Evolutionary conservation across 352 stramenopile species (phyloP).

Genomic region (Pythium sp.): DNA sequence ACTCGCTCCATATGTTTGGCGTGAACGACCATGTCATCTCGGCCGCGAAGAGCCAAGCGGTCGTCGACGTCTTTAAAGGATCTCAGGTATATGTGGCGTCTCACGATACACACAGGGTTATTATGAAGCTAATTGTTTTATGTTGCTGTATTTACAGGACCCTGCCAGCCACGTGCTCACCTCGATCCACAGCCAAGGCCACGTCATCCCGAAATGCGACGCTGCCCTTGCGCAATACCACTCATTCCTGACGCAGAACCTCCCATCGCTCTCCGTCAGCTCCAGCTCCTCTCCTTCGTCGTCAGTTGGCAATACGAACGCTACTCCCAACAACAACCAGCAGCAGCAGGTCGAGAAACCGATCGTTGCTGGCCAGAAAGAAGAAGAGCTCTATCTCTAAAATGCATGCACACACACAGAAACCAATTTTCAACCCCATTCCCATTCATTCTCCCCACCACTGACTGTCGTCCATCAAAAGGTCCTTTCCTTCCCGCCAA

Average conservation of each 20-base stretch:
- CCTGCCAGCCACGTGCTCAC: constrained; percentile 38
- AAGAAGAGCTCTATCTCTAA: constrained; percentile 18
- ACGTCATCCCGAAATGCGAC: constrained; percentile 79
- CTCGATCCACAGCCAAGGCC: constrained; percentile 66
- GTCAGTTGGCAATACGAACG: constrained; percentile 11
- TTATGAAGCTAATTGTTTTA: not conserved
- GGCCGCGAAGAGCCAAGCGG: constrained; percentile 59
- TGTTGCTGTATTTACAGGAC: not conserved
- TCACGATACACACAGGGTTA: too few species aligned
- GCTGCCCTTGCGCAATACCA: constrained; percentile 47
- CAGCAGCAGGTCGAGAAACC: constrained; percentile 5
- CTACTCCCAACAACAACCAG: constrained; percentile 10
- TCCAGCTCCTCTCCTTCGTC: not conserved
- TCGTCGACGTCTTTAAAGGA: constrained; percentile 63
- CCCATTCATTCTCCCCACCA: not conserved
- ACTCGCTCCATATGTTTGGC: constrained; percentile 75
- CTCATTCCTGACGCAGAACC: constrained; percentile 44
- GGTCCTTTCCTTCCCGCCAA: not conserved
- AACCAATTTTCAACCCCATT: not conserved
- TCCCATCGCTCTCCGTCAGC: constrained; percentile 11
- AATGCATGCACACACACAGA: not conserved
- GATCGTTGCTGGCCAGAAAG: not conserved
- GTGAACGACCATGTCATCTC: constrained; percentile 82
- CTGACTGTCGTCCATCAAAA: not conserved
- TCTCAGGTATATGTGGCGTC: constrained; percentile 32